phyloP scores from a whole-genome alignment of 176 grass and related monocot species.

The Avena eriantha region DNA sequence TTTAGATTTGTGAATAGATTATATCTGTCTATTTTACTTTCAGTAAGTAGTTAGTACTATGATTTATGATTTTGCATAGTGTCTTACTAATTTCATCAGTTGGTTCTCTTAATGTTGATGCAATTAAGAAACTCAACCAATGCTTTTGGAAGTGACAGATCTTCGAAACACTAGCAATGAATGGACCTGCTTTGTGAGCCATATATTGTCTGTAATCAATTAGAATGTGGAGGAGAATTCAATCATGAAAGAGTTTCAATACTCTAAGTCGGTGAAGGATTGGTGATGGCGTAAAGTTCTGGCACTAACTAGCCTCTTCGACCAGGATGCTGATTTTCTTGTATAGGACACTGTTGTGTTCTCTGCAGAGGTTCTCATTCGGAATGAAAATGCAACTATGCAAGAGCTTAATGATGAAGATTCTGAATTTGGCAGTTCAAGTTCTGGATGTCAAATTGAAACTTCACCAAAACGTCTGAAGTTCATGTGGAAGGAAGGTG shows the following conservation, averaged over 20 bases:
- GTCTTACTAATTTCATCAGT: conserved; percentile 42
- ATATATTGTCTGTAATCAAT: conserved; percentile 89
- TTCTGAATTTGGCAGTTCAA: conserved; percentile 55
- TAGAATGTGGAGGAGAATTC: conserved; percentile 88
- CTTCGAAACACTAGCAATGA: conserved; percentile 71
- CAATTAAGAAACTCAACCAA: conserved; percentile 92
- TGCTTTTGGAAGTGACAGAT: conserved; percentile 95
- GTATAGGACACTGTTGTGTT: conserved; percentile 86
- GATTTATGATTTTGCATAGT: too few relatives aligned
- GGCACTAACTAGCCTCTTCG: conserved; percentile 91
- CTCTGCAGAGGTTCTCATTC: conserved; percentile 88
- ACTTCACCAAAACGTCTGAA: conserved; percentile 56
- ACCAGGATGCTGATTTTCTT: conserved; percentile 93
- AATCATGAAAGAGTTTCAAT: conserved; percentile 95
- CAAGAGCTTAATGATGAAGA: conserved; percentile 65
- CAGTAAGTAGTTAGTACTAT: too few relatives aligned
- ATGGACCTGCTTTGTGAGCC: conserved; percentile 98
- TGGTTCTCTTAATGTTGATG: conserved; percentile 51
- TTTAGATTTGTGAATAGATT: not conserved
- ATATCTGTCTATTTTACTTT: not conserved
- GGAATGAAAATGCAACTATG: conserved; percentile 83
- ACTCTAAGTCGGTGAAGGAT: conserved; percentile 95
- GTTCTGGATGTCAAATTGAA: conserved; percentile 64
- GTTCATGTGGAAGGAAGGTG: conserved; percentile 97
- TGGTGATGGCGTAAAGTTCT: conserved; percentile 99